Conservation (phyloP, 2,329 filamentous ascomycete species). For the Colletotrichum echinochloae region DNA sequence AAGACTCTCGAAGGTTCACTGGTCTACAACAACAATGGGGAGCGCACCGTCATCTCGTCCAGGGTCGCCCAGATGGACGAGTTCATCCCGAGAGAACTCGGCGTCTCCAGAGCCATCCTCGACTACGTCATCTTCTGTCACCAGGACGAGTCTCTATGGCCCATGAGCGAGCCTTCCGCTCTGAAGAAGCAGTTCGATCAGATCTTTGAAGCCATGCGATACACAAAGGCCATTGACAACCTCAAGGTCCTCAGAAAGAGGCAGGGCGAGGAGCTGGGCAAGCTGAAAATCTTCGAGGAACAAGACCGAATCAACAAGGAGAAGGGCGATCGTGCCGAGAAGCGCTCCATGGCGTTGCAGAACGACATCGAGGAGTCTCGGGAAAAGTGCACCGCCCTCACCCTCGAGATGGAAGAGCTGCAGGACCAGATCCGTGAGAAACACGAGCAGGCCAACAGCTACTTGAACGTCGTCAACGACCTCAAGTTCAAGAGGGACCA, state of each 20-base stretch:
- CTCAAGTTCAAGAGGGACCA: slow-evolving; percentile 83
- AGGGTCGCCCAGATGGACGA: slow-evolving; percentile 84
- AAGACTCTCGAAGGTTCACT: slow-evolving; percentile 89
- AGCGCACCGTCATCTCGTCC: slow-evolving; percentile 82
- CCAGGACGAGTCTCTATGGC: slow-evolving; percentile 97
- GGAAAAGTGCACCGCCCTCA: slow-evolving; percentile 68
- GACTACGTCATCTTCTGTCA: slow-evolving; percentile 99
- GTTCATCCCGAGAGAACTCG: slow-evolving; percentile 86
- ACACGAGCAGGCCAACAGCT: slow-evolving; percentile 79
- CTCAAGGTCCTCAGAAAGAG: slow-evolving; percentile 89
- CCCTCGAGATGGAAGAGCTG: slow-evolving; percentile 71
- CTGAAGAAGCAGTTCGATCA: slow-evolving; percentile 97
- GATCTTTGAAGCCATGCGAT: slow-evolving; percentile 97
- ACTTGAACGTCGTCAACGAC: slow-evolving; percentile 78
- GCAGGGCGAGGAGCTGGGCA: slow-evolving; percentile 79
- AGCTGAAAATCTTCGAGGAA: slow-evolving; percentile 79
- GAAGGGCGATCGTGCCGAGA: slow-evolving; percentile 79
- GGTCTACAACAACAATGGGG: slow-evolving; percentile 80
- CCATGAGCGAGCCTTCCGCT: slow-evolving; percentile 85
- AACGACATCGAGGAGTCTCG: slow-evolving; percentile 73
- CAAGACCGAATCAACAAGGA: slow-evolving; percentile 88
- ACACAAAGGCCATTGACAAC: slow-evolving; percentile 97
- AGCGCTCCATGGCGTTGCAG: slow-evolving; percentile 72
- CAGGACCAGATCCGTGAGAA: slow-evolving; percentile 71
- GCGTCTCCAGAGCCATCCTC: slow-evolving; percentile 89